Base-by-base conservation (phyloP, 768 basidiomycete species). In the Lyophyllum atratum region DNA sequence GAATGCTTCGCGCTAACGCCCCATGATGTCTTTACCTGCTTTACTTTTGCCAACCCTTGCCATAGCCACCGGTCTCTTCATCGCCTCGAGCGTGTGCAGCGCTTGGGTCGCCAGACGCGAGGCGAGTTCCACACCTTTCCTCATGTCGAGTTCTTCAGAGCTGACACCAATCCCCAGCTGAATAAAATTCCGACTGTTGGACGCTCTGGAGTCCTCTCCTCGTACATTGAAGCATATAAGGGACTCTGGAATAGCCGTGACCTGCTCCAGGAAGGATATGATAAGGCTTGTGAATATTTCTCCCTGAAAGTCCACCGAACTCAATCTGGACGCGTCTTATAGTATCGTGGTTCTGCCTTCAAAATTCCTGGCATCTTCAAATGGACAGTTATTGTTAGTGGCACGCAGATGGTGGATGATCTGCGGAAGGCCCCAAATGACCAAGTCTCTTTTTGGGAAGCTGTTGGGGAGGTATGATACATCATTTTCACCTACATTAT, bases 311-410 rank as follows among this genome's bases (percentile, higher is more conserved):
- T 40, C n/a, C n/a, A n/a, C n/a, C n/a, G 17, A 19, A 40, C 34
- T 37, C 17, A n/a, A n/a, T 40, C n/a, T 40, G 10, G 14, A 46
- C 12, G 11, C 12, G 34, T 15, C 17, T 37, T 6, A n/a, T 40
- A 63, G 62, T 64, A 61, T 50, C 53, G 39, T 21, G 63, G 65
- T 22, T 40, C 46, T 3, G 58, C 59, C 6, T 71, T 68, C 59
- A 65, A 64, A 29, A 33, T 69, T 29, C 67, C 66, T 17, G 56
- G 56, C 31, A 49, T 71, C 12, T 65, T 59, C n/a, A 56, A 60
- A 48, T 76, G 74, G 76, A 54, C 66, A 2, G 62, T 76, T 5
- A 56, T 74, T 2, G 61, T 72, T 34, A 68, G 66, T 34, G 70
- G 70, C 14, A 56, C 59, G 3, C 47, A 70, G 25, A 60, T 70